Conservation (phyloP, 2,329 filamentous ascomycete species). For the Hypoxylon sp. region DNA sequence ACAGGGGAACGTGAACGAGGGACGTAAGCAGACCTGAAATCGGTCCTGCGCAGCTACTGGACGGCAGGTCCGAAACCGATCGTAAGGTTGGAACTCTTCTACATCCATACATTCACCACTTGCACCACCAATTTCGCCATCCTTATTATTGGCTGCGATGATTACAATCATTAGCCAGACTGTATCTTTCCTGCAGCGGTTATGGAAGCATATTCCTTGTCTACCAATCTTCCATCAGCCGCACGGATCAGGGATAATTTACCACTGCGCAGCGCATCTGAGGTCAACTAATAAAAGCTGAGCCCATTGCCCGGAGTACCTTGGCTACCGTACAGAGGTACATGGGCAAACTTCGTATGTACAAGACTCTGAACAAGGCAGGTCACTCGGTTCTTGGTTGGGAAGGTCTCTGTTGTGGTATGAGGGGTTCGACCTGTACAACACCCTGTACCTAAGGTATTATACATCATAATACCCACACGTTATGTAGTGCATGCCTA, state of each 20-base stretch:
- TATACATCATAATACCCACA: conserved; percentile 9
- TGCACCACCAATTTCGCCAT: conserved; percentile 37
- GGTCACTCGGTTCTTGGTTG: conserved; percentile 26
- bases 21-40: conserved; percentile 46
- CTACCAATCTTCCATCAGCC: conserved; percentile 34
- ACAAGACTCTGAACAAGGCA: conserved; percentile 28
- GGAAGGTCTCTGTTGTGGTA: conserved; percentile 29
- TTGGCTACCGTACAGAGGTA: neutral
- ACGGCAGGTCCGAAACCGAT: conserved; percentile 48
- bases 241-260: conserved; percentile 29
- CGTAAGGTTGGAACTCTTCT: conserved; percentile 32
- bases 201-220: conserved; percentile 13
- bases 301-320: conserved; percentile 2
- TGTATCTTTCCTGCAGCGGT: conserved; percentile 12
- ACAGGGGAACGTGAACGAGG: conserved; percentile 30
- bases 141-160: conserved; percentile 34
- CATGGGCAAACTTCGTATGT: conserved; percentile 8
- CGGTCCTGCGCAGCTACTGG: conserved; percentile 42
- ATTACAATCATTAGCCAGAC: conserved; percentile 27
- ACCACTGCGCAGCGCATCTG: conserved; percentile 4
- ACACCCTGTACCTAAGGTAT: neutral
- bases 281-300: conserved; percentile 21
- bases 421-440: conserved; percentile 29
- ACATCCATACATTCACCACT: conserved; percentile 31
- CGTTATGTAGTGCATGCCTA: neutral